Conservation (phyloP, 2,329 filamentous ascomycete genomes). For the Elsinoe fawcettii region DNA sequence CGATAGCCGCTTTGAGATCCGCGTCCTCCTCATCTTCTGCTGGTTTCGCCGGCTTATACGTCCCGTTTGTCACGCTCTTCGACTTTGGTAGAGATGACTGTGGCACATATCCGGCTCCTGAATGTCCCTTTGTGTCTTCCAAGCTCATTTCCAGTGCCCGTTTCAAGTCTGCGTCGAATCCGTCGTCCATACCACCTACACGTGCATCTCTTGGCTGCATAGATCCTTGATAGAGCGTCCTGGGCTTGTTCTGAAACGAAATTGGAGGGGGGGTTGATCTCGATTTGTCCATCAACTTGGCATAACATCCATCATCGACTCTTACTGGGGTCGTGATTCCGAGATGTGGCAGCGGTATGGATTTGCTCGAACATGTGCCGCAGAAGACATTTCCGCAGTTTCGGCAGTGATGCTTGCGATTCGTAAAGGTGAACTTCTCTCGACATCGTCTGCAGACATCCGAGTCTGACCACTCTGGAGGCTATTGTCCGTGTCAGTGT, state of each 20-base stretch:
- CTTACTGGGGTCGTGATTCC: constrained; percentile 86
- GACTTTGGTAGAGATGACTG: constrained; percentile 45
- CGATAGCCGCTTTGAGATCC: constrained; percentile 89
- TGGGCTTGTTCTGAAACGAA: constrained; percentile 51
- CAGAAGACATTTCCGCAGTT: constrained; percentile 98
- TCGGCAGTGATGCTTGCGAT: constrained; percentile 94
- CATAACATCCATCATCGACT: constrained; percentile 92
- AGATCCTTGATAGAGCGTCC: constrained; percentile 53
- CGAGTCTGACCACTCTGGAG: constrained; percentile 94
- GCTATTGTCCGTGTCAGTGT: constrained; percentile 42
- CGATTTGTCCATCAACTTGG: constrained; percentile 72
- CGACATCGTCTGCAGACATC: constrained; percentile 98
- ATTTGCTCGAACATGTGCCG: constrained; percentile 86
- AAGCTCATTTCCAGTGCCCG: constrained; percentile 92
- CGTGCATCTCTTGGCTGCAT: constrained; percentile 90
- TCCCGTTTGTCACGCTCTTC: constrained; percentile 31
- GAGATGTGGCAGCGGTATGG: constrained; percentile 78
- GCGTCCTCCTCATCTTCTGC: constrained; percentile 77
- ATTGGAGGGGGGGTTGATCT: constrained; percentile 37
- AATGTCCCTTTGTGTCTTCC: constrained; percentile 76
- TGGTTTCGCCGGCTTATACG: constrained; percentile 34
- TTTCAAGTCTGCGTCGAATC: constrained; percentile 91
- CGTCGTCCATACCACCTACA: constrained; percentile 58
- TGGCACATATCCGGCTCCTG: constrained; percentile 62
- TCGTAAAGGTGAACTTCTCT: constrained; percentile 92